Conservation (phyloP, 176 grass and related monocot species). For the Cenchrus americanus region DNA sequence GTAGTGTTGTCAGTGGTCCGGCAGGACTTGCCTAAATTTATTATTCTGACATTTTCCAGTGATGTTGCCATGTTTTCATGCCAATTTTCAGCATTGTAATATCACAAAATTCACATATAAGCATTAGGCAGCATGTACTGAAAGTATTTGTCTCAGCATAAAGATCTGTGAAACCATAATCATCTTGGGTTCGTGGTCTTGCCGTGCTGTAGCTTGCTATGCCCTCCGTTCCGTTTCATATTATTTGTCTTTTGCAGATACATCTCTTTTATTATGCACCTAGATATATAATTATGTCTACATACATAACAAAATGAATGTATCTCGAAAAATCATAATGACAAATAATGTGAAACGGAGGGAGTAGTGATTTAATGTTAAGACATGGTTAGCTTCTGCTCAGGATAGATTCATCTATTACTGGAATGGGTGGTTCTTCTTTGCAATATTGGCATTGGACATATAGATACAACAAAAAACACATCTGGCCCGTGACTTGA, state of each 20-base stretch:
- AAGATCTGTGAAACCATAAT: background rate
- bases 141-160: conserved; percentile 6
- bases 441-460: background rate
- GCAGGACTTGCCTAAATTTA: background rate
- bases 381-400: background rate
- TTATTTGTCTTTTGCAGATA: no score
- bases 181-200: conserved; percentile 10
- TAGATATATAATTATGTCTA: no score
- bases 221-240: no score
- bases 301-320: no score
- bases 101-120: background rate
- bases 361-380: background rate
- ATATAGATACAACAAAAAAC: background rate
- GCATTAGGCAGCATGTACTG: background rate
- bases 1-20: background rate
- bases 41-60: background rate
- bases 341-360: no score
- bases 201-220: background rate
- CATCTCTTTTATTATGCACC: no score
- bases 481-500: conserved; percentile 9
- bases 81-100: background rate
- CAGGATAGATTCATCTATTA: background rate
- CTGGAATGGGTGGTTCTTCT: background rate
- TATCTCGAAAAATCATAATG: no score
- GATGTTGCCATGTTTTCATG: background rate